Evolutionary conservation across 169 alveolate genomes (phyloP).

Genomic region (Plasmodium gonderi): DNA sequence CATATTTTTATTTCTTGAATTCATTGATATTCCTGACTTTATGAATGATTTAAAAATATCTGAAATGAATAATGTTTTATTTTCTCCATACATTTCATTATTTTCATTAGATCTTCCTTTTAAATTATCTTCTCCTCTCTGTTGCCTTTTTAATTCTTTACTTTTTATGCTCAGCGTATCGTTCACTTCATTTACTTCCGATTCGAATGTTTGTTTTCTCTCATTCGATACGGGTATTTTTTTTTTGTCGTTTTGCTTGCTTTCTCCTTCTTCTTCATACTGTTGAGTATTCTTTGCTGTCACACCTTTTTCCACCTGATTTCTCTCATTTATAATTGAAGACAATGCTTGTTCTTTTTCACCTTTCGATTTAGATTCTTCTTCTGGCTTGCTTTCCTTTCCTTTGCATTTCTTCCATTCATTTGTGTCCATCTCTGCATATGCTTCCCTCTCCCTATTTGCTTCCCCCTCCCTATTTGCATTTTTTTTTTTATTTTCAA

Average conservation of each 20-base stretch:
- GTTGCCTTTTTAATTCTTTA: not conserved
- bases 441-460: not conserved
- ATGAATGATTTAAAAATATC: constrained; percentile 34
- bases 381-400: not conserved
- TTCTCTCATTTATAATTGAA: not conserved
- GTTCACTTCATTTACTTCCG: not conserved
- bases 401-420: not conserved
- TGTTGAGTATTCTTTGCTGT: not conserved
- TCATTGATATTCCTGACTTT: constrained; percentile 13
- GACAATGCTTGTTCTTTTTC: not conserved
- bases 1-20: not conserved
- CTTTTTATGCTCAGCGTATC: not conserved
- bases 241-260: not conserved
- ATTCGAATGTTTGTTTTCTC: not conserved
- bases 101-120: not conserved
- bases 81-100: constrained; percentile 1
- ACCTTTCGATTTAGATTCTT: too few relatives aligned
- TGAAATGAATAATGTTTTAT: constrained; percentile 6
- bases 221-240: not conserved
- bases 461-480: not conserved
- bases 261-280: not conserved
- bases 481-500: not conserved
- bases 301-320: not conserved
- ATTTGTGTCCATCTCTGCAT: not conserved
- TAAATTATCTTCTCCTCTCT: not conserved